Evolutionary conservation across 2,329 filamentous ascomycete genomes (phyloP).

Genomic region (Ceratocystis ficicola): DNA sequence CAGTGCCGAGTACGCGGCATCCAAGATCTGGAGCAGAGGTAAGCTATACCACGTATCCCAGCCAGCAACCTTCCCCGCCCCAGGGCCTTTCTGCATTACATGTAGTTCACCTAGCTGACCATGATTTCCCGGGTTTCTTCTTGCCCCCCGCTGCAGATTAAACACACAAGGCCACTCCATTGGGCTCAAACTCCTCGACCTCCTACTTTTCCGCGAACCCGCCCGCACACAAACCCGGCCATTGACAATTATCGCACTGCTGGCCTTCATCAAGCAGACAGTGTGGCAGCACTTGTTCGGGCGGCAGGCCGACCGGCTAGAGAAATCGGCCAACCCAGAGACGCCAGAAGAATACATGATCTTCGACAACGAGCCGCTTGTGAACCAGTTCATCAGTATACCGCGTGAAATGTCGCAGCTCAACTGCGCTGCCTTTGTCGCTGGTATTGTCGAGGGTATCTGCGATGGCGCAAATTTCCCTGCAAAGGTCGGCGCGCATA

Average conservation of each 20-base stretch:
- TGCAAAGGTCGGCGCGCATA: conserved; percentile 82
- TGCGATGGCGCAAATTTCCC: conserved; percentile 88
- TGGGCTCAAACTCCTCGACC: conserved; percentile 85
- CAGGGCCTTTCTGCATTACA: not conserved
- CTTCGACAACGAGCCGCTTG: conserved; percentile 91
- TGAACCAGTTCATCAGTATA: conserved; percentile 86
- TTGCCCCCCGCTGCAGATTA: conserved; percentile 36
- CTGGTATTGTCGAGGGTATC: conserved; percentile 87
- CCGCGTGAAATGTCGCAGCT: conserved; percentile 92
- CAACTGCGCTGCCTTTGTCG: conserved; percentile 91
- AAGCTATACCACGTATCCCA: conserved; percentile 25
- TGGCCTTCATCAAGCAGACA: conserved; percentile 89
- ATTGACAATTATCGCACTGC: conserved; percentile 74
- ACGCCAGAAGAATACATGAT: conserved; percentile 98
- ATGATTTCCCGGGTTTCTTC: not conserved
- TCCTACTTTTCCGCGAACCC: conserved; percentile 75
- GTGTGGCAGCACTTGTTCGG: conserved; percentile 89
- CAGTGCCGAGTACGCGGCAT: conserved; percentile 84
- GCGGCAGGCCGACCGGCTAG: conserved; percentile 80
- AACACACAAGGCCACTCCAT: conserved; percentile 89
- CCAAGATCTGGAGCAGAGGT: conserved; percentile 86
- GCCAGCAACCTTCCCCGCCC: not conserved
- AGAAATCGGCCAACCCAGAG: conserved; percentile 69
- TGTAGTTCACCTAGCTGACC: not conserved
- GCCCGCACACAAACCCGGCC: conserved; percentile 61